Base-by-base conservation (phyloP, 2,329 filamentous ascomycete species). In the Penicillium sp. region DNA sequence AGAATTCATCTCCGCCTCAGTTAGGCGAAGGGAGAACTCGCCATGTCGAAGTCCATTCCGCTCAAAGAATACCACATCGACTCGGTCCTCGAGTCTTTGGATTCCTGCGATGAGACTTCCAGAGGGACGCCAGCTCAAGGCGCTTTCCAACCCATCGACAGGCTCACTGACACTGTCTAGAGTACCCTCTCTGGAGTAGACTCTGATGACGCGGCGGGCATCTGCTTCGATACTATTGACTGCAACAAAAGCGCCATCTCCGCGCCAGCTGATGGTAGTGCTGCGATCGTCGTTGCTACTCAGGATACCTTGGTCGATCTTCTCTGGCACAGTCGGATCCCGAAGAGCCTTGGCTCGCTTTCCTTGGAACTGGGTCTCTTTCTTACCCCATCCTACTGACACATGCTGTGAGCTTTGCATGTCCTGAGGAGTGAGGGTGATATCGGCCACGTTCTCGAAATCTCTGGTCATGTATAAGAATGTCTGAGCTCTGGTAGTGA, bases 331-430 rank as follows among this genome's bases (percentile, higher is more conserved):
- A 9, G 94, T 99, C 14, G 94, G 94, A 72, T 99, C 94, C 50
- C 90, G 84, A 60, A 97, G 79, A 18, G 92, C 92, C 75, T 85
- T 87, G 53, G 92, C 93, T 58, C 92, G 86, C 66, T 90, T 91
- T 47, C 94, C 94, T 68, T 97, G 90, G 72, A 99, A 99, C 72
- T 99, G 94, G 0, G 94, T 99, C 75, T 99, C 94, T 70, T 89
- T 91, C 78, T 97, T 97, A 55, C 94, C 94, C 94, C 94, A 99
- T 46, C 94, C 94, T 21, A 99, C 93, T 18, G 92, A 95, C 53
- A 97, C 94, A 77, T 97, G 92, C 71, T 88, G 94, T 24, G 89
- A 97, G n/a, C 86, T 84, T 64, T 88, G 88, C 59, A 96, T 82
- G 73, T 96, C 93, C 42, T 92, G 90, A 0, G 79, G 70, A 0